These are phyloP conservation scores for Hevea brasiliensis DNA, from an alignment of 345 rosid species.

Conservation along the genomic window DNA sequence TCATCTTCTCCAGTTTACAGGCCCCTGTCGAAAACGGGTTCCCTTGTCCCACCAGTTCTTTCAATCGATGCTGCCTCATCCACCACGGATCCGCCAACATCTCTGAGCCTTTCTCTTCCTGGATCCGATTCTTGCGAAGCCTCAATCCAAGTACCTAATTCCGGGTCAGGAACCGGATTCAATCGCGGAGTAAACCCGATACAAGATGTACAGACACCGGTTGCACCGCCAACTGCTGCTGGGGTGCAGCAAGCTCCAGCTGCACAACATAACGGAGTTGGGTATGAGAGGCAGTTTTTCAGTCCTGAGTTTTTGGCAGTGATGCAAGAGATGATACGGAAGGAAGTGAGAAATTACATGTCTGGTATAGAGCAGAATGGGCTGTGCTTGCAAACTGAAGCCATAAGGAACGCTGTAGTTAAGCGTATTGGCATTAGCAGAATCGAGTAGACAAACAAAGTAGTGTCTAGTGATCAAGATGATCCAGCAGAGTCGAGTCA, in stretches of 20 bases:
- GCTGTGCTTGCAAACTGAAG: slow-evolving; percentile 44
- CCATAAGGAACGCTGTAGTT: slow-evolving; percentile 58
- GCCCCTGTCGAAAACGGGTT: slow-evolving; percentile 39
- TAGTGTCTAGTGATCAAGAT: not conserved
- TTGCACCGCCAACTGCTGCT: not conserved
- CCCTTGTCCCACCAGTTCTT: slow-evolving; percentile 36
- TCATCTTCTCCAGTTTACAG: slow-evolving; percentile 43
- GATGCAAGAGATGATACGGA: slow-evolving; percentile 72
- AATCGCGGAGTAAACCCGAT: slow-evolving; percentile 7
- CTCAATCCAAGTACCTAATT: slow-evolving; percentile 13
- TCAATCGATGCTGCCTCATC: slow-evolving; percentile 41
- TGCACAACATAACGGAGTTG: slow-evolving; percentile 1
- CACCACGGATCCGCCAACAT: slow-evolving; percentile 50
- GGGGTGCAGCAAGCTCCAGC: slow-evolving; percentile 9
- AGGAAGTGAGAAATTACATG: slow-evolving; percentile 73
- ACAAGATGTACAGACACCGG: not conserved
- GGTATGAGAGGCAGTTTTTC: slow-evolving; percentile 54
- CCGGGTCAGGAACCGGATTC: slow-evolving; percentile 22
- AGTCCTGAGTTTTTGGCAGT: slow-evolving; percentile 56
- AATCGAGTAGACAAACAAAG: slow-evolving; percentile 35
- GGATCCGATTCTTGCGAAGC: slow-evolving; percentile 50
- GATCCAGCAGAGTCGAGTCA: not conserved
- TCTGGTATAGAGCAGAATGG: slow-evolving; percentile 57
- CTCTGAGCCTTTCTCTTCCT: slow-evolving; percentile 64
- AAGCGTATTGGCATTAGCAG: slow-evolving; percentile 68